Evolutionary conservation across 1,284 basidiomycete genomes (phyloP), one percentile per base, ranked within the genome.

Genomic region (Uromyces viciae-fabae): DNA sequence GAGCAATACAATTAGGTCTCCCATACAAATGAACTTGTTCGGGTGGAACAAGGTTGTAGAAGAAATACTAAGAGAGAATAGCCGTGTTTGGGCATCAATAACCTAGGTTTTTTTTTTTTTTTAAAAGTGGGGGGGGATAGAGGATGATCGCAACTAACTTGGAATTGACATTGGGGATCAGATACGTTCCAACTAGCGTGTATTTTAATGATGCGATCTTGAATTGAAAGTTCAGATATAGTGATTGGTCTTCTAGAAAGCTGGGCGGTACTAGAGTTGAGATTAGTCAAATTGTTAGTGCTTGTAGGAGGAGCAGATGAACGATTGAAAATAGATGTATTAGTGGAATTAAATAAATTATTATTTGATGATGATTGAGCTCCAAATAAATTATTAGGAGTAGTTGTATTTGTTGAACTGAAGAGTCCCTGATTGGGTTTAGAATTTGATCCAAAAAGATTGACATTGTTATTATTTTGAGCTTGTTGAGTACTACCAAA

Each of bases 151-250:
- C 3, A n/a, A 74, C 75, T 77, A 7, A 68, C 75, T 38, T 77
- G 75, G 28, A 77, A 77, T 77, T 77, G 60, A 68, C 75, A 77
- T 52, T 77, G 43, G 11, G 75, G 75, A 54, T 77, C 75, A 28
- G 60, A 68, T 9, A 77, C 43, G 33, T 77, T 77, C 75, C 75
- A 77, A 38, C 43, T 54, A 25, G 58, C 46, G 38, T 77, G 60
- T 0, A 77, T 66, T 36, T 77, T 77, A 25, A 68, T 19, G 46
- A 77, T 77, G 9, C 62, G 58, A 66, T 77, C 75, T 31, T 77
- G 60, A 28, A 77, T 77, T 38, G 75, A 77, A 25, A 77, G 46
- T 49, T 77, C 72, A 4, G 72, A 74, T 28, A 74, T 33, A 25
- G 72, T 58, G 72, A 74, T 74, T 15, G 72, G 72, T 56, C 72